These are phyloP conservation scores for Vigna unguiculata DNA, from an alignment of 306 rosid genomes.

Conservation along the genomic window DNA sequence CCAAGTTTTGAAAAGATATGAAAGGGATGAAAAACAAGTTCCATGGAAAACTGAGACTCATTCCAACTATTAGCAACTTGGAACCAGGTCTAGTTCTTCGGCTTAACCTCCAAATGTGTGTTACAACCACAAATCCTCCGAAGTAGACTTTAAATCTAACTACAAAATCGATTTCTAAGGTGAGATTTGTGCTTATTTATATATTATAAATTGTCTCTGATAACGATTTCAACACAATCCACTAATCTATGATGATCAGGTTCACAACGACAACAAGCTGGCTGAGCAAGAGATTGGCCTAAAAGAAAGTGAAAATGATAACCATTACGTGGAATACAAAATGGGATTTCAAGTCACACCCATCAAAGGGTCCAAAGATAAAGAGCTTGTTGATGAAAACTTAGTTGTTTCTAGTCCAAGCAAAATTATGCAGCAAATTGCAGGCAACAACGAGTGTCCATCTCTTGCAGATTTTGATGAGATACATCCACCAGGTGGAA, in stretches of 20 bases:
- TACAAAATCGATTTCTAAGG: too few relatives aligned
- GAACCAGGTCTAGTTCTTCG: slow-evolving; percentile 63
- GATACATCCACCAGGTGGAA: slow-evolving; percentile 78
- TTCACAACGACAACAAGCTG: slow-evolving; percentile 43
- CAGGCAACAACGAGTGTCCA: slow-evolving; percentile 35
- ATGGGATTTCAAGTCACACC: slow-evolving; percentile 46
- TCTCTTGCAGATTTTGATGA: slow-evolving; percentile 67
- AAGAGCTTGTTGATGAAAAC: slow-evolving; percentile 34
- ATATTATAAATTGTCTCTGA: too few relatives aligned
- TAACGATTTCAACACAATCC: too few relatives aligned
- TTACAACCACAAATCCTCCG: slow-evolving; percentile 47
- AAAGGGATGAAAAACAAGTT: slow-evolving; percentile 3
- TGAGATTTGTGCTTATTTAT: too few relatives aligned
- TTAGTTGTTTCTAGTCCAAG: slow-evolving; percentile 26
- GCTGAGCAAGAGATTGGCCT: slow-evolving; percentile 38
- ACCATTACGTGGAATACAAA: slow-evolving; percentile 50
- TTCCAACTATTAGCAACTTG: slow-evolving; percentile 54
- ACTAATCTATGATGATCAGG: slow-evolving; percentile 46
- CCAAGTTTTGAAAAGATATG: neutral
- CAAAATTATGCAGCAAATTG: slow-evolving; percentile 9
- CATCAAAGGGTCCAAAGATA: slow-evolving; percentile 43
- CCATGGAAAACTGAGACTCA: neutral
- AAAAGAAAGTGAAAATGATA: slow-evolving; percentile 46
- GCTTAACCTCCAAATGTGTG: slow-evolving; percentile 48
- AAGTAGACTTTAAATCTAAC: too few relatives aligned